Conservation (phyloP, 2,329 filamentous ascomycete species). For the Trichophyton equinum region DNA sequence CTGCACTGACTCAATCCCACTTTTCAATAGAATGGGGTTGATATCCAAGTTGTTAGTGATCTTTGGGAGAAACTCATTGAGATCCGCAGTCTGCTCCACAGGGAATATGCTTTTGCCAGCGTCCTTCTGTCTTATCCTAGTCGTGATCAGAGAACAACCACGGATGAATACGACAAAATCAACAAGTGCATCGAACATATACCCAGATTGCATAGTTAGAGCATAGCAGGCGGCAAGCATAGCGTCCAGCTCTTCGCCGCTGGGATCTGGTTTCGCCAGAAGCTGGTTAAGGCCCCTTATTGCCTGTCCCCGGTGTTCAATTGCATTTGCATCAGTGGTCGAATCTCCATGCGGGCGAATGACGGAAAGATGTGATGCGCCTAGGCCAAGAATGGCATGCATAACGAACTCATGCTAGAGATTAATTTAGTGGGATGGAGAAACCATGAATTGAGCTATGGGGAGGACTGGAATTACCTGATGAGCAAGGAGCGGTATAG, state of each 20-base stretch:
- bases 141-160: conserved; percentile 10
- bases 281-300: conserved; percentile 41
- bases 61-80: background rate
- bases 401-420: conserved; percentile 47
- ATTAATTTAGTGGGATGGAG: conserved; percentile 8
- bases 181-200: conserved; percentile 18
- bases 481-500: conserved; percentile 55
- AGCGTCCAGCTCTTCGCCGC: conserved; percentile 1
- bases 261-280: background rate
- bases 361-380: conserved; percentile 48
- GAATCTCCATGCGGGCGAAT: conserved; percentile 41
- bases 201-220: conserved; percentile 18
- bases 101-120: background rate
- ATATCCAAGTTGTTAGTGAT: background rate
- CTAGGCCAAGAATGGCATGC: conserved; percentile 55
- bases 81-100: background rate
- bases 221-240: conserved; percentile 22
- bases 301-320: conserved; percentile 54
- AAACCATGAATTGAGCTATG: background rate
- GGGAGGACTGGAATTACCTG: conserved; percentile 36
- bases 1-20: conserved; percentile 1
- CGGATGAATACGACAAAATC: conserved; percentile 21
- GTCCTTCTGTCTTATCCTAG: background rate
- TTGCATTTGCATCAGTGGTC: conserved; percentile 38
- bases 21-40: background rate